phyloP scores from a whole-genome alignment of 768 basidiomycete species.

The Lactarius evosmus region DNA sequence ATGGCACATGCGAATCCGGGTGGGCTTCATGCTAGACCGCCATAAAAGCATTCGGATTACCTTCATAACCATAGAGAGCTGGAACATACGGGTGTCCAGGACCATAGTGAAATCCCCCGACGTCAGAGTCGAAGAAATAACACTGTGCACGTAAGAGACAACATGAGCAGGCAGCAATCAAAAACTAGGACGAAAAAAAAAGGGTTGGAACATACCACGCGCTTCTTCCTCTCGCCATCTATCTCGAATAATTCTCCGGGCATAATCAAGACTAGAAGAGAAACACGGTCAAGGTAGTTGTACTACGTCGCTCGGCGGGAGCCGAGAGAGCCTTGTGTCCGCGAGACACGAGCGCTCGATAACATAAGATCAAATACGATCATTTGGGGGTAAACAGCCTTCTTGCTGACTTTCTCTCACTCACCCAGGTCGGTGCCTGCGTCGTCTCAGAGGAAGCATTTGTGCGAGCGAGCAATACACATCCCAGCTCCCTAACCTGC shows the following conservation, averaged over 20 bases:
- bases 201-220: slow-evolving; percentile 62
- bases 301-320: slow-evolving; percentile 15
- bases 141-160: slow-evolving; percentile 50
- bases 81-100: slow-evolving; percentile 81
- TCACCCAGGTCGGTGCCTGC: no score
- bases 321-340: slow-evolving; percentile 21
- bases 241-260: slow-evolving; percentile 36
- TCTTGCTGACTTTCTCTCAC: no score
- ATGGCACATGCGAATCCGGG: slow-evolving; percentile 98
- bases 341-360: slow-evolving; percentile 12
- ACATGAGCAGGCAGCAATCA: neutral
- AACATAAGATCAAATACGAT: neutral
- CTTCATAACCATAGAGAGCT: slow-evolving; percentile 1
- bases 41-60: slow-evolving; percentile 26
- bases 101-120: slow-evolving; percentile 99
- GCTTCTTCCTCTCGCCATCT: slow-evolving; percentile 77
- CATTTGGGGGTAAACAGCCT: neutral
- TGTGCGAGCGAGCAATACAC: neutral
- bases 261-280: slow-evolving; percentile 26
- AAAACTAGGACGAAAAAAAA: neutral
- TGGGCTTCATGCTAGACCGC: slow-evolving; percentile 83
- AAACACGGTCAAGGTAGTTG: slow-evolving; percentile 3
- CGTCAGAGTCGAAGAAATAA: slow-evolving; percentile 99
- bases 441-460: neutral
- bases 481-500: neutral